phyloP scores from a whole-genome alignment of 2,329 filamentous ascomycete species.

The Botrytis elliptica region DNA sequence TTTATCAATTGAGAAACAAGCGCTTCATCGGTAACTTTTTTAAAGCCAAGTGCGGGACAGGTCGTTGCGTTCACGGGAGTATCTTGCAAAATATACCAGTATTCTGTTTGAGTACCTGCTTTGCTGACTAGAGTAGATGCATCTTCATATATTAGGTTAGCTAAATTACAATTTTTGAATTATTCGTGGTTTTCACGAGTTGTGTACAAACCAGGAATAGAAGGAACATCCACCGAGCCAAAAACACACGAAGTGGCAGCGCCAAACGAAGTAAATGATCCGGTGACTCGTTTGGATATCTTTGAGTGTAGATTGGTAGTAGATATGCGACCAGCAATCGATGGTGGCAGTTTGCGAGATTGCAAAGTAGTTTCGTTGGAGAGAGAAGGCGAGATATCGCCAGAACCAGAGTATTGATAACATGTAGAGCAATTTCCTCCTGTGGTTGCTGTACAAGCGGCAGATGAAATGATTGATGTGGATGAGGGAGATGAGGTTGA shows the following conservation, averaged over 20 bases:
- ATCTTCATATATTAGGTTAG: neutral
- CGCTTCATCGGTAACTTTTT: neutral
- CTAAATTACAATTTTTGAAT: neutral
- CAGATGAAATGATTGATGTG: neutral
- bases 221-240: neutral
- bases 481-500: neutral
- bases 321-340: conserved; percentile 9
- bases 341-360: neutral
- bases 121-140: neutral
- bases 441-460: neutral
- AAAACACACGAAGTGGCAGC: neutral
- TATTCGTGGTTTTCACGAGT: too few species aligned
- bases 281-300: neutral
- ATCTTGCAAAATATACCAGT: conserved; percentile 14
- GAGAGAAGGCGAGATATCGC: neutral
- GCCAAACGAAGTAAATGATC: neutral
- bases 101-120: neutral
- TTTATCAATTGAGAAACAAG: conserved; percentile 11
- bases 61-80: neutral
- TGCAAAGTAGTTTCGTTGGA: neutral
- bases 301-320: neutral
- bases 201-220: neutral
- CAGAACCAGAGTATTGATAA: neutral
- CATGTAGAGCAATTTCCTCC: neutral
- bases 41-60: conserved; percentile 5